phyloP scores from a whole-genome alignment of 129 eudicot genomes.

The Oenanthe sinensis region DNA sequence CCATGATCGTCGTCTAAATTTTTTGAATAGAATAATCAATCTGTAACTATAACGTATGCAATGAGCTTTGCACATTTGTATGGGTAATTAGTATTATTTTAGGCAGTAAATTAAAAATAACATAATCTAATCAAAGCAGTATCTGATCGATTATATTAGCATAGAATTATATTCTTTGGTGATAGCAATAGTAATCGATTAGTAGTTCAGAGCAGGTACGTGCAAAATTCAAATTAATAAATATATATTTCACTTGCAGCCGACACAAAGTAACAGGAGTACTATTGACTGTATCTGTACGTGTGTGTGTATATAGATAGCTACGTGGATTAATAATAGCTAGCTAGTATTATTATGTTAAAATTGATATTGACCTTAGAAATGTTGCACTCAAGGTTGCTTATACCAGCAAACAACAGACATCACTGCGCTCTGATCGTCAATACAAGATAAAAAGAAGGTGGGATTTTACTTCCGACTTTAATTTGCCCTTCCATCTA shows the following conservation, averaged over 20 bases:
- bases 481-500: neutral
- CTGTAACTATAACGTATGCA: neutral
- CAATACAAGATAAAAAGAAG: slow-evolving; percentile 18
- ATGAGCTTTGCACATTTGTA: neutral
- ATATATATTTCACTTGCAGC: slow-evolving; percentile 1
- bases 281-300: neutral
- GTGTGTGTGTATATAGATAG: neutral
- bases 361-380: neutral
- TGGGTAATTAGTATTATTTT: neutral
- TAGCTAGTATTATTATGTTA: neutral
- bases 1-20: neutral
- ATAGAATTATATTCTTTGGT: neutral
- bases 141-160: too few species aligned
- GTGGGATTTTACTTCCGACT: slow-evolving; percentile 6
- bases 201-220: slow-evolving; percentile 6
- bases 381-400: slow-evolving; percentile 2
- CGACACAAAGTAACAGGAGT: neutral
- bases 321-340: neutral
- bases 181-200: neutral
- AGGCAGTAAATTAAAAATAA: too few species aligned
- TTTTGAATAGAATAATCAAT: neutral
- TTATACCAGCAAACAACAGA: slow-evolving; percentile 3
- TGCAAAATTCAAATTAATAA: neutral
- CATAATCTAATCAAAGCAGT: too few species aligned
- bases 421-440: slow-evolving; percentile 4